These are phyloP conservation scores for Microbotryomycetes sp. DNA, from an alignment of 1,284 basidiomycete genomes.

Conservation along the genomic window DNA sequence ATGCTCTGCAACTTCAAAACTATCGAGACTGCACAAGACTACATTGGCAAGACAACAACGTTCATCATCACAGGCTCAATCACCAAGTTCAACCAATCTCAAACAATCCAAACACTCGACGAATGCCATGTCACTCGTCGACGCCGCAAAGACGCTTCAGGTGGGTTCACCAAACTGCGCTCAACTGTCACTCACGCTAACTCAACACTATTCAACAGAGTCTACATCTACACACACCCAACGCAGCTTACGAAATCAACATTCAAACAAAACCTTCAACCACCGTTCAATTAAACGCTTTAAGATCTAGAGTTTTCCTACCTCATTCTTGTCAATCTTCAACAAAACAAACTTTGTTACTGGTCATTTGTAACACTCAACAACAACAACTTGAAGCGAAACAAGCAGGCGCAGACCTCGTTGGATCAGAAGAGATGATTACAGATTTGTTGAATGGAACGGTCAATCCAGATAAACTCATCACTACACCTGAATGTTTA, in stretches of 20 bases:
- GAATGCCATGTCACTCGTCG: constrained; percentile 19
- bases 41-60: constrained; percentile 21
- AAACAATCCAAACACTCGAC: background rate
- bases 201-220: constrained; percentile 6
- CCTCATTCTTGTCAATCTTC: constrained; percentile 62
- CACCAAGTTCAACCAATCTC: too few species aligned
- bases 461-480: constrained; percentile 66
- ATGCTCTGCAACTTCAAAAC: constrained; percentile 6
- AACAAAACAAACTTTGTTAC: constrained; percentile 60
- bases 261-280: constrained; percentile 64
- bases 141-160: constrained; percentile 28
- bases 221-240: constrained; percentile 29
- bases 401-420: constrained; percentile 73
- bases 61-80: too few species aligned
- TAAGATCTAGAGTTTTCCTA: constrained; percentile 67
- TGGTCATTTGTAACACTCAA: constrained; percentile 81
- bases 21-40: constrained; percentile 31
- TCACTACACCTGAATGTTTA: constrained; percentile 75
- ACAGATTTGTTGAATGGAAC: constrained; percentile 66
- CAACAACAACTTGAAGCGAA: constrained; percentile 59
- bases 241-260: constrained; percentile 66
- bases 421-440: constrained; percentile 77
- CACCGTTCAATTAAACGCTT: constrained; percentile 61
- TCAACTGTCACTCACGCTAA: background rate
- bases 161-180: constrained; percentile 9